These are phyloP conservation scores for Cercospora sesami DNA, from an alignment of 2,329 filamentous ascomycete species.

Conservation along the genomic window DNA sequence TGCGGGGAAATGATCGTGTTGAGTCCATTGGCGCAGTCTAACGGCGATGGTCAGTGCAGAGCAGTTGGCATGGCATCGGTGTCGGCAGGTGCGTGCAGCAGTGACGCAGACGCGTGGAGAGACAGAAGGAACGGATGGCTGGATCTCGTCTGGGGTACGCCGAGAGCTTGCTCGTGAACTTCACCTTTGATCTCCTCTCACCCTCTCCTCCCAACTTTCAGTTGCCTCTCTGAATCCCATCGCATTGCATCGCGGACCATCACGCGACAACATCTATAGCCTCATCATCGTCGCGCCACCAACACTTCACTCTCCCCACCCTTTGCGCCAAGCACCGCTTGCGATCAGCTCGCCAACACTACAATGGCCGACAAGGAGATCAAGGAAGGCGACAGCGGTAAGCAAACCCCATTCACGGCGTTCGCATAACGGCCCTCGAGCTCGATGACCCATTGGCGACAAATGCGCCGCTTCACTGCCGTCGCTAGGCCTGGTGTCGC, in stretches of 20 bases:
- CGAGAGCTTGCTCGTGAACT: constrained; percentile 13
- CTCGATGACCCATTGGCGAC: constrained; percentile 20
- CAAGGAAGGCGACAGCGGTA: constrained; percentile 49
- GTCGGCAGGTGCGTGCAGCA: not conserved
- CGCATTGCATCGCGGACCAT: constrained; percentile 17
- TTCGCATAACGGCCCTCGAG: constrained; percentile 24
- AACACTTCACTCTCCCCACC: constrained; percentile 15
- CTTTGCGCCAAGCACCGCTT: constrained; percentile 27
- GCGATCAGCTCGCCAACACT: constrained; percentile 12
- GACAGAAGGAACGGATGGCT: not conserved
- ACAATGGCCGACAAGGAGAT: constrained; percentile 50
- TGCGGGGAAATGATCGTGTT: not conserved
- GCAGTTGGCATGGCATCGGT: not conserved
- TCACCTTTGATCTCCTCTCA: constrained; percentile 6
- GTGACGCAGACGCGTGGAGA: constrained; percentile 3
- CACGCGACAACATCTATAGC: constrained; percentile 28
- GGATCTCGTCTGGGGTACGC: not conserved
- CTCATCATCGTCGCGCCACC: constrained; percentile 16
- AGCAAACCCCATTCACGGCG: constrained; percentile 19
- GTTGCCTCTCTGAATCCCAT: constrained; percentile 2
- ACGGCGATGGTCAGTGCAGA: not conserved
- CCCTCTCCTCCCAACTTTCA: constrained; percentile 3
- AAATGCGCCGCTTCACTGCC: constrained; percentile 8
- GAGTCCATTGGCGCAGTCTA: not conserved
- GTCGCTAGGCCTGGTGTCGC: constrained; percentile 20